Evolutionary conservation across 352 stramenopile species (phyloP), one percentile per base, ranked within the genome.

Genomic region (Plasmopara muralis): DNA sequence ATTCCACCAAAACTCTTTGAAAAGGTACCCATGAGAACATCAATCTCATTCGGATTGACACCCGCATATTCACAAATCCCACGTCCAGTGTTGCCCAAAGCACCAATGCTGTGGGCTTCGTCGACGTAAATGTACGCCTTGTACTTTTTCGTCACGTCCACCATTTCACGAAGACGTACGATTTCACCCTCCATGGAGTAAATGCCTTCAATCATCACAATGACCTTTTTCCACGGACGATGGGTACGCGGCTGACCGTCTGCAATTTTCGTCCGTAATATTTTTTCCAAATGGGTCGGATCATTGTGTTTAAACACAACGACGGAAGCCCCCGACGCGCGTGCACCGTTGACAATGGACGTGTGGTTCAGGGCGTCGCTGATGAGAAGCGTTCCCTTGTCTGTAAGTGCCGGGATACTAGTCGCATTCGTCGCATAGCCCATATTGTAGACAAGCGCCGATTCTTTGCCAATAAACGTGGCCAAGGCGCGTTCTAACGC

Each of bases 11-110:
- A 99, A 53, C 81, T 89, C 81, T 99, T 99, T 10, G 94, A 99
- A 68, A 99, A 99, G 15, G 97, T 99, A 15, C 97, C 97, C 97
- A 99, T 99, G 55, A 99, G 74, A 37, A 99, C 87, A 62, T 99
- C 96, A 41, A 99, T 87, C 68, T 99, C 96, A 28, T 66, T 85
- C 9, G 96, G 89, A 57, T 99, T 85, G 25, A 99, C 95, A 13
- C 89, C 89, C 20, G 69, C 81, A 62, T 98, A 97, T 68, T 98
- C 96, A 59, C 93, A 96, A 50, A 97, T 95, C 49, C 96, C 96
- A 30, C 94, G 77, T 33, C 96, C 96, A 14, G 90, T 98, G 12
- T 75, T 70, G 31, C 96, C 96, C 53, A 98, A 82, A 18, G 95
- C 95, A 14, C 96, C 96, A 64, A 99, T 98, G 29, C 79, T 97